phyloP scores from a whole-genome alignment of 1,284 basidiomycete genomes.

The Cryptococcus hybrid region DNA sequence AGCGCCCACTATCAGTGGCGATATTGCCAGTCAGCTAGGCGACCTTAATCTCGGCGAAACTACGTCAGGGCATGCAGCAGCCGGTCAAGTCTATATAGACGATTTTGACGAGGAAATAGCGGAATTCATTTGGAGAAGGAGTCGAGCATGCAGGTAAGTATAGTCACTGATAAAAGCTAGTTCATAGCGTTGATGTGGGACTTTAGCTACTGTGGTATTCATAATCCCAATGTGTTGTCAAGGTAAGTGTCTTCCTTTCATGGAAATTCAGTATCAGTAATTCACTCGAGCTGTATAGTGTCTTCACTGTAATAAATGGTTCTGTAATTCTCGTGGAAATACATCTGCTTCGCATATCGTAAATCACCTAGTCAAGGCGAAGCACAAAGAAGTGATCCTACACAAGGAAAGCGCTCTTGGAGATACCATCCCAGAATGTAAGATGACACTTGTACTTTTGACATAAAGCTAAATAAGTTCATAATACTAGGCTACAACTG shows the following conservation, averaged over 20 bases:
- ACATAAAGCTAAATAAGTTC: conserved; percentile 19
- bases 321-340: conserved; percentile 99
- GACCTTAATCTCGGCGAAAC: conserved; percentile 7
- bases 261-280: neutral
- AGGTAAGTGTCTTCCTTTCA: conserved; percentile 48
- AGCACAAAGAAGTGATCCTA: conserved; percentile 97
- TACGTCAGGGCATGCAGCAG: neutral
- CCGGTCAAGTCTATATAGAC: conserved; percentile 13
- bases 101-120: conserved; percentile 71
- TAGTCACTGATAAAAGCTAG: too few species aligned
- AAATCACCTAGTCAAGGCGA: conserved; percentile 96
- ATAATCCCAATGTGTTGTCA: conserved; percentile 94
- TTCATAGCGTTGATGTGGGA: too few species aligned
- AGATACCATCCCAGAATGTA: conserved; percentile 93
- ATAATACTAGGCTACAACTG: conserved; percentile 74
- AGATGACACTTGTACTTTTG: conserved; percentile 10
- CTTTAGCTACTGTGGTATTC: conserved; percentile 93
- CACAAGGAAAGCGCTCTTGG: conserved; percentile 94
- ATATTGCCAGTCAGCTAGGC: conserved; percentile 13
- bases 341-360: conserved; percentile 99
- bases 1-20: conserved; percentile 11
- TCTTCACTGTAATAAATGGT: conserved; percentile 95
- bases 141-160: conserved; percentile 87
- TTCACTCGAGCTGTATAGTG: conserved; percentile 54
- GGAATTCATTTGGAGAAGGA: conserved; percentile 74